Base-by-base conservation (phyloP, 1,284 basidiomycete species). In the Trametes hirsuta region DNA sequence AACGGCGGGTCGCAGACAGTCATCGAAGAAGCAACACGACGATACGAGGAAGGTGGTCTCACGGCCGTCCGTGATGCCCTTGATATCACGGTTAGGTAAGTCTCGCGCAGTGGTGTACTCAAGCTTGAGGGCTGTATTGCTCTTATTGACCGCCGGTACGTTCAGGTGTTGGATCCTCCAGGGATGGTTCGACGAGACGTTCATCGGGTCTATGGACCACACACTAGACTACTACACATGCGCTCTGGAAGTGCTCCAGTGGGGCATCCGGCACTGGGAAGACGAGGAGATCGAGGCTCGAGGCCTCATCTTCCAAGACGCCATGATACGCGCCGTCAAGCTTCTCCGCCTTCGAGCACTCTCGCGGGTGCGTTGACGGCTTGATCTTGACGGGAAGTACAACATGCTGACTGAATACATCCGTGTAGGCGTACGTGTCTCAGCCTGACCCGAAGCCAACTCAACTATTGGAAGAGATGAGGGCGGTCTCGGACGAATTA, bases 251-350 rank as follows among this genome's bases (percentile, higher is more conserved):
- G 58, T 80, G 40, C 68, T 80, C 6, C 68, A 76, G 41, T 79
- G 77, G 78, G 79, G 78, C 15, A 61, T 25, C 68, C 24, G 64
- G 66, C 12, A 55, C 61, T 79, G 78, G 78, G 55, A 66, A 34
- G 59, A 76, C 55, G 74, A 77, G 1, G 53, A 70, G 6, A 59
- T 37, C 15, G 58, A 66, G 5, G 64, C 70, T 5, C 66, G 70
- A 18, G 75, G 75, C 6, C 58, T 63, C 4, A 65, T 76, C 6
- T 77, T 77, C 59, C 66, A 71, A 21, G 34, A 61, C 3, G 68
- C 68, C 0, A 74, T 75, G 59, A 48, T 73, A 8, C 69, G 73
- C 5, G 73, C 68, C 3, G 70, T 76, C 44, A 69, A 66, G 21
- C 53, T 61, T 8, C 40, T 79, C 34, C 70, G 73, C 24, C 37